These are phyloP conservation scores for Coprinellus micaceus DNA, from an alignment of 768 basidiomycete genomes.

Conservation along the genomic window DNA sequence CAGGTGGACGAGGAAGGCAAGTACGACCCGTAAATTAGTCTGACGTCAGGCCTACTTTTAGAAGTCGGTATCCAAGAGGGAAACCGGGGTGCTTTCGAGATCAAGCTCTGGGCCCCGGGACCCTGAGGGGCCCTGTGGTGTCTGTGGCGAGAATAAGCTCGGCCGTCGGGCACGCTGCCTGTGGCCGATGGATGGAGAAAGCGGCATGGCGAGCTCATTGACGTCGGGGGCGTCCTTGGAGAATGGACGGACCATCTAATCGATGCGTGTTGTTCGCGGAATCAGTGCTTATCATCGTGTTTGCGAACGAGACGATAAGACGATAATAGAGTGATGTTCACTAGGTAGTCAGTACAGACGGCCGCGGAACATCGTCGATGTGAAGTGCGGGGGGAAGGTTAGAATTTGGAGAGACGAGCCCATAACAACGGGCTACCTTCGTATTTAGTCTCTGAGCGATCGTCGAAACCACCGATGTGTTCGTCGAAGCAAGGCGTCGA, in stretches of 20 bases:
- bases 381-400: neutral
- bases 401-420: neutral
- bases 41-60: conserved; percentile 2
- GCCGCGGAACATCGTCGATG: neutral
- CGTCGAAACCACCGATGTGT: too few relatives aligned
- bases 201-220: neutral
- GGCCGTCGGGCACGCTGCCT: neutral
- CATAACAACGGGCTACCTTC: neutral
- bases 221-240: neutral
- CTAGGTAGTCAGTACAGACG: too few relatives aligned
- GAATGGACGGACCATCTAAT: conserved; percentile 2
- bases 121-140: neutral
- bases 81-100: neutral
- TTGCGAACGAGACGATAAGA: neutral
- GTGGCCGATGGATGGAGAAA: neutral
- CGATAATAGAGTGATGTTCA: neutral
- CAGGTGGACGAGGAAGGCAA: neutral
- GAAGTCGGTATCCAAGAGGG: conserved; percentile 1
- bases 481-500: too few relatives aligned
- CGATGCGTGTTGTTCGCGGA: neutral
- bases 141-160: neutral
- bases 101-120: neutral
- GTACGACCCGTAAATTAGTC: neutral
- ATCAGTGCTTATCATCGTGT: neutral
- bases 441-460: neutral